Evolutionary conservation across 2,329 filamentous ascomycete species (phyloP).

Genomic region (Hymenoscyphus albidus): DNA sequence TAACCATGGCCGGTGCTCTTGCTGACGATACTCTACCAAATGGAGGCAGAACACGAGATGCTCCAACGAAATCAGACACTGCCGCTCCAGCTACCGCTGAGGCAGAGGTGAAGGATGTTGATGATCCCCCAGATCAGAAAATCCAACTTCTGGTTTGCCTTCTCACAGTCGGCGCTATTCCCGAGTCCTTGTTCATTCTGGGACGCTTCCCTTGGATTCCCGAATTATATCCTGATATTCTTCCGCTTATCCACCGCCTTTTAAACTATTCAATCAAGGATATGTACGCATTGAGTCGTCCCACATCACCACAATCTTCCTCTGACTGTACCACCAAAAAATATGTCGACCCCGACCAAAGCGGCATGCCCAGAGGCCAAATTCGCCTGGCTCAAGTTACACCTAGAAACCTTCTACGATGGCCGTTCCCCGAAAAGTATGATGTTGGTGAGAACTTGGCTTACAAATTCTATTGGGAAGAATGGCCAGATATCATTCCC

Average conservation of each 20-base stretch:
- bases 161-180: conserved; percentile 85
- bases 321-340: conserved; percentile 43
- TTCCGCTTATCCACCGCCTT: conserved; percentile 79
- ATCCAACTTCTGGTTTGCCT: conserved; percentile 78
- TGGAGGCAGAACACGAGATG: conserved; percentile 42
- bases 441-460: conserved; percentile 71
- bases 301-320: conserved; percentile 40
- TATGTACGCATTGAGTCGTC: conserved; percentile 51
- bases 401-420: conserved; percentile 67
- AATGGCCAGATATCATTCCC: conserved; percentile 92
- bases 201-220: conserved; percentile 91
- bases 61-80: conserved; percentile 49
- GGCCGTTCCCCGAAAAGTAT: conserved; percentile 77
- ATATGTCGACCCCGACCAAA: conserved; percentile 58
- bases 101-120: conserved; percentile 48
- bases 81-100: conserved; percentile 44
- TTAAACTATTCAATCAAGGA: conserved; percentile 77
- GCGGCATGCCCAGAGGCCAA: conserved; percentile 63
- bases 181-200: conserved; percentile 87
- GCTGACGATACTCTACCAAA: conserved; percentile 70
- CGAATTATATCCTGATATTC: conserved; percentile 77
- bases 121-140: conserved; percentile 84
- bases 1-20: conserved; percentile 81
- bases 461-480: conserved; percentile 95
- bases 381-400: conserved; percentile 58